Conservation (phyloP, 2,329 filamentous ascomycete genomes). For the Hypoxylon sp. region DNA sequence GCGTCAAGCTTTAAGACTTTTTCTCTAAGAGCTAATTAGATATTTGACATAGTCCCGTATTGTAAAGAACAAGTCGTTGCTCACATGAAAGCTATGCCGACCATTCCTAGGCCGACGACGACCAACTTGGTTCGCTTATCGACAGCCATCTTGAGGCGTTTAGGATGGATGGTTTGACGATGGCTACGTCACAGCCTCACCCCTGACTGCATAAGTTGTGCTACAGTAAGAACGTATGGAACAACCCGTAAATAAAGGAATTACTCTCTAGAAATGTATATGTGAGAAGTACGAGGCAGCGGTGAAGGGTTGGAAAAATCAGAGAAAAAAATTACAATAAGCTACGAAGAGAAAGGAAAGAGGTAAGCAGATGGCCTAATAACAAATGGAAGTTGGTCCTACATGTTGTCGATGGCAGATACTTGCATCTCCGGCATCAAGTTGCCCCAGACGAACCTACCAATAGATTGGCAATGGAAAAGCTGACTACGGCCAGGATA, state of each 20-base stretch:
- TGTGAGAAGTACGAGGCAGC: neutral
- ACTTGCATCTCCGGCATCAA: constrained; percentile 50
- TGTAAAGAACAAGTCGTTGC: constrained; percentile 54
- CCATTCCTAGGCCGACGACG: constrained; percentile 92
- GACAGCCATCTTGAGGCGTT: constrained; percentile 60
- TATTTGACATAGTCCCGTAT: neutral
- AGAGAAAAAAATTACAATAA: constrained; percentile 9
- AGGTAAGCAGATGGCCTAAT: constrained; percentile 7
- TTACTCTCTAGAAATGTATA: constrained; percentile 1
- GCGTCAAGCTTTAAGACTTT: constrained; percentile 89
- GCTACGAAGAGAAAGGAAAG: constrained; percentile 20
- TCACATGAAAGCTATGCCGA: constrained; percentile 89
- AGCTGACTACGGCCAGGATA: constrained; percentile 42
- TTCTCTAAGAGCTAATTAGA: constrained; percentile 69
- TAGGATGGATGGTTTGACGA: constrained; percentile 1
- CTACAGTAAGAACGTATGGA: constrained; percentile 11
- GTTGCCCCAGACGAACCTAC: constrained; percentile 29
- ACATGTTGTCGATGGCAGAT: constrained; percentile 35
- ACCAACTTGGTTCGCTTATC: constrained; percentile 76
- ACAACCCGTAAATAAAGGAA: neutral
- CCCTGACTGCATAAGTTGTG: constrained; percentile 27
- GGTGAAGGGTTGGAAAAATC: constrained; percentile 8
- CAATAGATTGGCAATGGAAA: constrained; percentile 39
- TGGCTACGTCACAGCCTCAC: constrained; percentile 38
- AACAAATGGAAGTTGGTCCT: constrained; percentile 20